Conservation (phyloP, 768 basidiomycete genomes). For the Paxillus rubicundulus region DNA sequence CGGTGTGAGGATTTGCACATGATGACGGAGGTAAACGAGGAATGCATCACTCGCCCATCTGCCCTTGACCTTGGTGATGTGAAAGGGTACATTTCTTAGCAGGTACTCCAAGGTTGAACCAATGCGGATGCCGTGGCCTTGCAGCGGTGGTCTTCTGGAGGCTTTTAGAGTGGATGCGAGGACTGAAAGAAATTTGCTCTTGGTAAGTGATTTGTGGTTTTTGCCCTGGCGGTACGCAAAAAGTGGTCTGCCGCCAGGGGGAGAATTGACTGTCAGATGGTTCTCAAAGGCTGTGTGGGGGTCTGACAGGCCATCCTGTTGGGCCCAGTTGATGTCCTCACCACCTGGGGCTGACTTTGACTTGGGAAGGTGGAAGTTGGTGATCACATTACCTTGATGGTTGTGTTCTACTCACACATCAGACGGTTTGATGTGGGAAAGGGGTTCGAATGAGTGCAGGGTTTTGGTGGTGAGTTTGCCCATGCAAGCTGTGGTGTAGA, state of each 20-base stretch:
- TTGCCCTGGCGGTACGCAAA: slow-evolving; percentile 27
- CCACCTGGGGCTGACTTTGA: slow-evolving; percentile 11
- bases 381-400: slow-evolving; percentile 18
- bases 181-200: slow-evolving; percentile 14
- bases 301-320: slow-evolving; percentile 9
- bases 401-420: background rate
- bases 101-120: slow-evolving; percentile 38
- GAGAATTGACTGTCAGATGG: slow-evolving; percentile 29
- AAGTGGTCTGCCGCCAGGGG: slow-evolving; percentile 17
- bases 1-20: no score
- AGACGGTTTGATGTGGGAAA: background rate
- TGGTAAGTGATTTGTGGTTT: slow-evolving; percentile 25
- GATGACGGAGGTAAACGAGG: no score
- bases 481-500: no score
- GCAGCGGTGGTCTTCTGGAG: no score
- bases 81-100: no score
- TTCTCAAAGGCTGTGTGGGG: background rate
- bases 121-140: slow-evolving; percentile 26
- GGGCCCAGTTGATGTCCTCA: slow-evolving; percentile 12
- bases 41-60: no score
- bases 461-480: background rate
- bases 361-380: slow-evolving; percentile 19
- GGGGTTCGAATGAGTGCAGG: background rate
- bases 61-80: no score
- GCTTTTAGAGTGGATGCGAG: no score